Evolutionary conservation across 108 stramenopile species (phyloP).

Genomic region (Seminavis robusta): DNA sequence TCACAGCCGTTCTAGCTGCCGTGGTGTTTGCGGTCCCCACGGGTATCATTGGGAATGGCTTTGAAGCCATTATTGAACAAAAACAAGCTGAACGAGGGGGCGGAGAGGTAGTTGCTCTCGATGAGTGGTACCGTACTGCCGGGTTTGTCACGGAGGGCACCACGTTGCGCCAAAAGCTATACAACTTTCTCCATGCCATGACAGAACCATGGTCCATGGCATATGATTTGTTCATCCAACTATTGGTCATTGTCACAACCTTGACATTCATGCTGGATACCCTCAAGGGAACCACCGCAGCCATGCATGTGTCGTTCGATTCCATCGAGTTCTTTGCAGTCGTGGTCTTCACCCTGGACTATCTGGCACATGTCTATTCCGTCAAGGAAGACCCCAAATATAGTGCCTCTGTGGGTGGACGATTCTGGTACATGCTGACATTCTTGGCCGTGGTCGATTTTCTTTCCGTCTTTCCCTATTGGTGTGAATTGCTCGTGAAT

Average conservation of each 20-base stretch:
- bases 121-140: conserved; percentile 13
- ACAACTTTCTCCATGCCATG: conserved; percentile 66
- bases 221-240: conserved; percentile 51
- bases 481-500: conserved; percentile 38
- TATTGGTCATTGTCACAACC: conserved; percentile 56
- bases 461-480: conserved; percentile 72
- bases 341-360: conserved; percentile 68
- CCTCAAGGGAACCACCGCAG: conserved; percentile 4
- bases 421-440: conserved; percentile 32
- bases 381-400: conserved; percentile 61
- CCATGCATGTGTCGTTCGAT: conserved; percentile 32
- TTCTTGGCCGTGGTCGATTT: conserved; percentile 79
- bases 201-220: conserved; percentile 17
- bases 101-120: conserved; percentile 13
- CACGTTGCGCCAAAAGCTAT: conserved; percentile 37
- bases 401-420: conserved; percentile 8
- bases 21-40: conserved; percentile 89
- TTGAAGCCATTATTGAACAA: conserved; percentile 72
- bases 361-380: conserved; percentile 45
- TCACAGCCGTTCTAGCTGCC: conserved; percentile 87
- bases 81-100: conserved; percentile 19
- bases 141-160: conserved; percentile 23
- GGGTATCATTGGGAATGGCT: conserved; percentile 86
- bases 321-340: conserved; percentile 65
- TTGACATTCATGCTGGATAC: conserved; percentile 75